phyloP scores from a whole-genome alignment of 2,329 filamentous ascomycete species.

The Aphanoascus verrucosus region DNA sequence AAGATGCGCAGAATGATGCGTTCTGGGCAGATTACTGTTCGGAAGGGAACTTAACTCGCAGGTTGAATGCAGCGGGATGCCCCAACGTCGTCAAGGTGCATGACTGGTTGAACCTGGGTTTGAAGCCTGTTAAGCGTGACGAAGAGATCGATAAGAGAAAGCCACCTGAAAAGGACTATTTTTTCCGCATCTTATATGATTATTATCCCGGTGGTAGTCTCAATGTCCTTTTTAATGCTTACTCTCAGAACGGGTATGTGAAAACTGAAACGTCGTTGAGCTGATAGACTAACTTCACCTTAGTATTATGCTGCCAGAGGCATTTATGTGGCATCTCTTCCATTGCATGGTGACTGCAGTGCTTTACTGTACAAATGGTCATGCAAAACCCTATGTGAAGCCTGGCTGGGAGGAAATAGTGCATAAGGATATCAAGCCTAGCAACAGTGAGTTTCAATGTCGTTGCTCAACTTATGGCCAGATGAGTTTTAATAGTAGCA shows the following conservation, averaged over 20 bases:
- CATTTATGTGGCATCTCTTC: slow-evolving; percentile 13
- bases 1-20: slow-evolving; percentile 4
- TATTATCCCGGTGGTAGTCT: slow-evolving; percentile 7
- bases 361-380: slow-evolving; percentile 12
- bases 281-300: neutral
- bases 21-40: slow-evolving; percentile 11
- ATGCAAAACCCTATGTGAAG: neutral
- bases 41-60: slow-evolving; percentile 11
- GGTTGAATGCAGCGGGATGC: slow-evolving; percentile 11
- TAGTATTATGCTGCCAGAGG: slow-evolving; percentile 11
- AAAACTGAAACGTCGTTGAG: neutral
- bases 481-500: neutral
- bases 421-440: slow-evolving; percentile 12
- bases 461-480: neutral
- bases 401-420: slow-evolving; percentile 14
- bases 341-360: slow-evolving; percentile 10
- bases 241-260: slow-evolving; percentile 5
- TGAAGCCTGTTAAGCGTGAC: neutral
- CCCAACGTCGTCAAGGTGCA: slow-evolving; percentile 13
- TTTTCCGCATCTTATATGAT: slow-evolving; percentile 12
- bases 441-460: slow-evolving; percentile 9
- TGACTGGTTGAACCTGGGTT: slow-evolving; percentile 7
- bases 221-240: neutral
- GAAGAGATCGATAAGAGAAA: neutral
- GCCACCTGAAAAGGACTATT: neutral